A percentile compares a stretch with the other conserved stretches of the same genome.
Conservation (phyloP, 2,329 filamentous ascomycete genomes). For the Talaromyces amestolkiae region DNA sequence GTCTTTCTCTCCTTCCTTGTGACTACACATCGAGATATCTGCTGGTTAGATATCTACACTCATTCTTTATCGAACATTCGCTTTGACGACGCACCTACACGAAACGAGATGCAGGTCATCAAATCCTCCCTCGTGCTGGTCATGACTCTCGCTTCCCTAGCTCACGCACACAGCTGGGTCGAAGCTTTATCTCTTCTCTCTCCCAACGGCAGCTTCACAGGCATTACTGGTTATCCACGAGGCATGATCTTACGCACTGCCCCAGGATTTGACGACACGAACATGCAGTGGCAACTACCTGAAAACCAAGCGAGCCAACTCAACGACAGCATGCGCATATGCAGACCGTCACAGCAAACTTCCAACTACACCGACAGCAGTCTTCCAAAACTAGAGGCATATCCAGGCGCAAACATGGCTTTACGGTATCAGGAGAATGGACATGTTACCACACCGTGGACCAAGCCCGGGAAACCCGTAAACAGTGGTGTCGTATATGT, state of each 20-base stretch:
- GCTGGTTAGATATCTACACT: constrained; percentile 1
- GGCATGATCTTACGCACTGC: constrained; percentile 61
- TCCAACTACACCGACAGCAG: constrained; percentile 58
- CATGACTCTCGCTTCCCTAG: constrained; percentile 27
- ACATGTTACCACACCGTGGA: constrained; percentile 63
- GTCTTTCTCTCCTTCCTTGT: background rate
- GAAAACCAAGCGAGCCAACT: constrained; percentile 50
- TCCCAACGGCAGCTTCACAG: constrained; percentile 69
- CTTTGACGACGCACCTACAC: background rate
- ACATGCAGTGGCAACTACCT: constrained; percentile 65
- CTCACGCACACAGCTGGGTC: constrained; percentile 73
- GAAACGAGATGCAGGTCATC: constrained; percentile 17
- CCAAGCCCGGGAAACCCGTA: constrained; percentile 57
- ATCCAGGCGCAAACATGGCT: constrained; percentile 62
- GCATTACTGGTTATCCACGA: constrained; percentile 70
- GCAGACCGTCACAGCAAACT: constrained; percentile 62
- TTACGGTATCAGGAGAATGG: constrained; percentile 73
- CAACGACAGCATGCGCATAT: constrained; percentile 56
- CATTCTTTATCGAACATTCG: background rate
- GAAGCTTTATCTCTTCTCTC: constrained; percentile 72
- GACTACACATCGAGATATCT: background rate
- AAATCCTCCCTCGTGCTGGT: constrained; percentile 16
- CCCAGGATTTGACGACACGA: constrained; percentile 56
- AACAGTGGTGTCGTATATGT: constrained; percentile 72
- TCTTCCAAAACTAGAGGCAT: constrained; percentile 58